Conservation (phyloP, 169 alveolate species). For the Cryptosporidium canis region DNA sequence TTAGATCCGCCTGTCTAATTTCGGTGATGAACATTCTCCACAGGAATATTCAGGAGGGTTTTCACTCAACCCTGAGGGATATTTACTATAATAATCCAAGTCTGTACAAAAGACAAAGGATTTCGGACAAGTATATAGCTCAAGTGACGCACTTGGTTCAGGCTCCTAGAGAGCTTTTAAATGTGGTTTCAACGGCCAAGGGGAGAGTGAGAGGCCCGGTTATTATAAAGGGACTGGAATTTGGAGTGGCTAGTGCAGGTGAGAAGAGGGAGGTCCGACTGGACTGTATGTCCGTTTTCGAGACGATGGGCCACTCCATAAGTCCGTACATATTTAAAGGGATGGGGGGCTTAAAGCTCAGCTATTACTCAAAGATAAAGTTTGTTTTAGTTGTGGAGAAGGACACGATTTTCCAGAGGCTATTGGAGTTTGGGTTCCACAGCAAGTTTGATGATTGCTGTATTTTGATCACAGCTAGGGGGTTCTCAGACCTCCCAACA, state of each 20-base stretch:
- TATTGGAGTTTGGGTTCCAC: constrained; percentile 31
- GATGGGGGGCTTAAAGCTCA: constrained; percentile 29
- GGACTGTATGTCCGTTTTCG: constrained; percentile 57
- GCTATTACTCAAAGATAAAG: constrained; percentile 4
- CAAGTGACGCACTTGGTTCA: constrained; percentile 28
- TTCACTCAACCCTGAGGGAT: constrained; percentile 54
- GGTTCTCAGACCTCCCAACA: constrained; percentile 59
- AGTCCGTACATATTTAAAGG: constrained; percentile 53
- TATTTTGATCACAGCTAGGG: constrained; percentile 61
- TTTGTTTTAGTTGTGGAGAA: constrained; percentile 60
- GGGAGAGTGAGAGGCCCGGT: constrained; percentile 68
- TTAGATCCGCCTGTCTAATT: not conserved
- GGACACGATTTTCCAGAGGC: constrained; percentile 60
- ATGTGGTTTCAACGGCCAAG: constrained; percentile 58
- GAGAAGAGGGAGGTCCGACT: constrained; percentile 4
- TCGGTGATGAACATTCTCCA: constrained; percentile 54
- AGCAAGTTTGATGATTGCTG: constrained; percentile 29
- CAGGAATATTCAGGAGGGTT: constrained; percentile 44
- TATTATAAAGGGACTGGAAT: constrained; percentile 9
- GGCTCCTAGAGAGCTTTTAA: constrained; percentile 54
- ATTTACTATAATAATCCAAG: constrained; percentile 48
- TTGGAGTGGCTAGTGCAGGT: constrained; percentile 4
- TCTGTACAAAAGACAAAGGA: constrained; percentile 24
- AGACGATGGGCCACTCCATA: constrained; percentile 64
- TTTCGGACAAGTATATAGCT: constrained; percentile 50